Conservation (phyloP, 306 rosid genomes). For the Citrullus mucosospermus region DNA sequence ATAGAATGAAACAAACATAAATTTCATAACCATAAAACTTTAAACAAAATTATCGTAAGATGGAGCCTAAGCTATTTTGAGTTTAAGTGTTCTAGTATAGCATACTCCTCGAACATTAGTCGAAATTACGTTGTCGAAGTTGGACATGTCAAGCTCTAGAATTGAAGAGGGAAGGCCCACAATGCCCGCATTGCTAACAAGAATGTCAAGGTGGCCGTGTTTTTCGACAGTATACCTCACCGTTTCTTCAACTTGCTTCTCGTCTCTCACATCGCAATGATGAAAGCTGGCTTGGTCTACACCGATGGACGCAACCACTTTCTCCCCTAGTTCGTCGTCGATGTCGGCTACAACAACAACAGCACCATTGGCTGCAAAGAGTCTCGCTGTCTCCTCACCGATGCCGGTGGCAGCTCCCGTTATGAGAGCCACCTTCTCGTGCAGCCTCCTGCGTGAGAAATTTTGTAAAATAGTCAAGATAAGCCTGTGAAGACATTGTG, state of each 20-base stretch:
- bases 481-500: not conserved
- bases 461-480: not conserved
- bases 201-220: constrained; percentile 41
- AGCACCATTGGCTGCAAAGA: constrained; percentile 60
- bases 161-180: constrained; percentile 36
- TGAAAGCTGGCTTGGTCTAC: constrained; percentile 30
- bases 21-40: too few relatives aligned
- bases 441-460: constrained; percentile 6
- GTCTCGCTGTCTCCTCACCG: constrained; percentile 55
- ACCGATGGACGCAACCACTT: constrained; percentile 40
- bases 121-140: constrained; percentile 23
- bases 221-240: constrained; percentile 31
- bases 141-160: constrained; percentile 41
- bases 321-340: constrained; percentile 49
- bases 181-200: constrained; percentile 76
- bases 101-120: constrained; percentile 52
- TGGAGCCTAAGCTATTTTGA: not conserved
- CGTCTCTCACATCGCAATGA: constrained; percentile 82
- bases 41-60: too few relatives aligned
- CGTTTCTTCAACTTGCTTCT: constrained; percentile 11
- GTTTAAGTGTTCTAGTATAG: constrained; percentile 12
- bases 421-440: constrained; percentile 68
- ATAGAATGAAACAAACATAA: too few relatives aligned
- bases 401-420: constrained; percentile 83
- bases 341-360: constrained; percentile 49